phyloP scores from a whole-genome alignment of 306 rosid species.

The Gastrolobium villosum region DNA sequence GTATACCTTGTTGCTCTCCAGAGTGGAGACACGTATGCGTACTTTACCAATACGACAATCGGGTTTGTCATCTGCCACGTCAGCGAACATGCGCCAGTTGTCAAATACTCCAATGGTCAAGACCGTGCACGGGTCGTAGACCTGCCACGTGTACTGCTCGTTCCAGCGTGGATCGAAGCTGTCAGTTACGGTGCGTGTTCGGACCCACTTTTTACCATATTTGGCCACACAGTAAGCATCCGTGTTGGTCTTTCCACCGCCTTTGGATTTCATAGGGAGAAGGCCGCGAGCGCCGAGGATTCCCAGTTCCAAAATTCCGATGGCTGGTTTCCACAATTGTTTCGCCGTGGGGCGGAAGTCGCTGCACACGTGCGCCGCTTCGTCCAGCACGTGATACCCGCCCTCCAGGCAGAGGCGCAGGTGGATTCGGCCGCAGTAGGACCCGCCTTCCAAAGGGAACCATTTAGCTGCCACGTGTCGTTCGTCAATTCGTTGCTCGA shows the following conservation, averaged over 20 bases:
- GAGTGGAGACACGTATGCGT: slow-evolving; percentile 86
- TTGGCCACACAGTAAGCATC: slow-evolving; percentile 92
- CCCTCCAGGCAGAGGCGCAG: slow-evolving; percentile 89
- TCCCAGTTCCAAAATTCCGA: slow-evolving; percentile 92
- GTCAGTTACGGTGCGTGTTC: slow-evolving; percentile 81
- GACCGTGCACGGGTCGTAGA: slow-evolving; percentile 83
- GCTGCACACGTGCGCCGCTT: slow-evolving; percentile 97
- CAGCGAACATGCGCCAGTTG: slow-evolving; percentile 69
- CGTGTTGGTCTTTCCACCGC: slow-evolving; percentile 69
- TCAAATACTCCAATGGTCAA: slow-evolving; percentile 84
- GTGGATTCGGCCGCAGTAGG: slow-evolving; percentile 82
- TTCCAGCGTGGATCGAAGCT: slow-evolving; percentile 92
- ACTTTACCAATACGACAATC: slow-evolving; percentile 75
- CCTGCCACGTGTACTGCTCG: slow-evolving; percentile 96
- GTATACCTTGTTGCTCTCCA: slow-evolving; percentile 86
- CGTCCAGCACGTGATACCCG: slow-evolving; percentile 98
- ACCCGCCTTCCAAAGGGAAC: slow-evolving; percentile 61
- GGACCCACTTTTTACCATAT: slow-evolving; percentile 89
- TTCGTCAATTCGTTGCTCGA: slow-evolving; percentile 90
- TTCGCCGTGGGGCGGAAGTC: slow-evolving; percentile 95
- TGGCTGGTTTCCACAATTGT: slow-evolving; percentile 86
- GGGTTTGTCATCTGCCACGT: slow-evolving; percentile 50
- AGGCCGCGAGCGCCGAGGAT: slow-evolving; percentile 86
- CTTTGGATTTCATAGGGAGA: slow-evolving; percentile 80
- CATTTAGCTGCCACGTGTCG: slow-evolving; percentile 90